Conservation (phyloP, 768 basidiomycete genomes). For the Mycena haematopus region DNA sequence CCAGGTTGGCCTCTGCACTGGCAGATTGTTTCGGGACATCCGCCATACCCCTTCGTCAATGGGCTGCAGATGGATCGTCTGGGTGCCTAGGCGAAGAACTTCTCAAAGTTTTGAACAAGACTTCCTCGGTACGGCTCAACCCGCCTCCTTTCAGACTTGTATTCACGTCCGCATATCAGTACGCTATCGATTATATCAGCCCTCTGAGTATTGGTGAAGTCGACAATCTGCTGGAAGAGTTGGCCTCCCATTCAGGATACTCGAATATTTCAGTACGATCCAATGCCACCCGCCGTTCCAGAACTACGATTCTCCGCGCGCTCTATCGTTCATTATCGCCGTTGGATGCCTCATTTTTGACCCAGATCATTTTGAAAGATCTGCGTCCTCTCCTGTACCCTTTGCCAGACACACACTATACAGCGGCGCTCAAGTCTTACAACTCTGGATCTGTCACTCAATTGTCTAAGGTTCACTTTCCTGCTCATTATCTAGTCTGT, state of each 20-base stretch:
- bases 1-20: conserved; percentile 58
- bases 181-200: conserved; percentile 34
- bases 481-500: neutral
- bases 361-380: conserved; percentile 90
- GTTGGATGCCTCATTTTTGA: conserved; percentile 68
- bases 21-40: conserved; percentile 53
- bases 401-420: conserved; percentile 56
- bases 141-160: neutral
- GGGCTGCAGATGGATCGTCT: conserved; percentile 49
- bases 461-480: conserved; percentile 49
- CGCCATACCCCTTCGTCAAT: conserved; percentile 39
- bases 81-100: conserved; percentile 82
- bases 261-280: conserved; percentile 56
- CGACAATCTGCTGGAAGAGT: conserved; percentile 72
- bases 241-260: conserved; percentile 71
- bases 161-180: neutral
- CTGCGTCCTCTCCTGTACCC: conserved; percentile 82
- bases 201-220: conserved; percentile 55
- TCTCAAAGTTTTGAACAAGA: conserved; percentile 47
- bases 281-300: conserved; percentile 35
- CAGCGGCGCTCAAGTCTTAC: conserved; percentile 57
- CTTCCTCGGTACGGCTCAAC: conserved; percentile 42
- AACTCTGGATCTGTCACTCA: conserved; percentile 61
- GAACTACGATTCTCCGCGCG: conserved; percentile 51
- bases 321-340: conserved; percentile 70